Evolutionary conservation across 2,329 filamentous ascomycete genomes (phyloP).

Genomic region (Coleophoma eucalyptorum): DNA sequence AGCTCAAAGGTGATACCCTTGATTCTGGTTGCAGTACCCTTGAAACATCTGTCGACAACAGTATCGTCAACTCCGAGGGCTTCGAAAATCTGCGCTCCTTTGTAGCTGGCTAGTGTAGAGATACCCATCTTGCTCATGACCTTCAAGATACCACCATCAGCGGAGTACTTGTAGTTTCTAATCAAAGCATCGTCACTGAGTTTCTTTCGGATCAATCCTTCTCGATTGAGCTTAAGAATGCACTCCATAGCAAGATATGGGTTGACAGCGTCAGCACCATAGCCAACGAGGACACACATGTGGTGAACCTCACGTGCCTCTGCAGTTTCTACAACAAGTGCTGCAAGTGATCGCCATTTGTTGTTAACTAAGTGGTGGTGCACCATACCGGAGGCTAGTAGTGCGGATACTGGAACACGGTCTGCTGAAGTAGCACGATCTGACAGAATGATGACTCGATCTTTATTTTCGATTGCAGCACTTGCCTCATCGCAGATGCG

Average conservation of each 20-base stretch:
- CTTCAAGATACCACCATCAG: conserved; percentile 93
- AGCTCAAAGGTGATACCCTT: conserved; percentile 90
- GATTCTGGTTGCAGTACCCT: conserved; percentile 89
- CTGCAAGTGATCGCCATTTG: conserved; percentile 89
- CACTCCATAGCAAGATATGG: conserved; percentile 95
- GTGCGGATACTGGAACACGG: conserved; percentile 79
- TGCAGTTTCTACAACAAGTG: conserved; percentile 84
- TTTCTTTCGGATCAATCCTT: conserved; percentile 89
- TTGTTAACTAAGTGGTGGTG: conserved; percentile 95
- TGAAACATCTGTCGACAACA: conserved; percentile 92
- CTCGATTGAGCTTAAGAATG: conserved; percentile 92
- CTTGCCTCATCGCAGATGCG: conserved; percentile 82
- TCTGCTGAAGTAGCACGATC: conserved; percentile 82
- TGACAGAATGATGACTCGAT: conserved; percentile 85
- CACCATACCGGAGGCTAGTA: conserved; percentile 87
- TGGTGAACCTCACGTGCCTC: conserved; percentile 97
- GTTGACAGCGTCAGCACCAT: conserved; percentile 91
- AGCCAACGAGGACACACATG: conserved; percentile 96
- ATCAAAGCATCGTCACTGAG: conserved; percentile 78
- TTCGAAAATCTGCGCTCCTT: conserved; percentile 97
- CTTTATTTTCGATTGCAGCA: conserved; percentile 75
- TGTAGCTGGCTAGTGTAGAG: conserved; percentile 92
- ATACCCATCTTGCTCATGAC: conserved; percentile 99
- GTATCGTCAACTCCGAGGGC: conserved; percentile 88
- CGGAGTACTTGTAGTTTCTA: conserved; percentile 95